These are phyloP conservation scores for Salix dunnii DNA, from an alignment of 345 rosid species.

Conservation along the genomic window DNA sequence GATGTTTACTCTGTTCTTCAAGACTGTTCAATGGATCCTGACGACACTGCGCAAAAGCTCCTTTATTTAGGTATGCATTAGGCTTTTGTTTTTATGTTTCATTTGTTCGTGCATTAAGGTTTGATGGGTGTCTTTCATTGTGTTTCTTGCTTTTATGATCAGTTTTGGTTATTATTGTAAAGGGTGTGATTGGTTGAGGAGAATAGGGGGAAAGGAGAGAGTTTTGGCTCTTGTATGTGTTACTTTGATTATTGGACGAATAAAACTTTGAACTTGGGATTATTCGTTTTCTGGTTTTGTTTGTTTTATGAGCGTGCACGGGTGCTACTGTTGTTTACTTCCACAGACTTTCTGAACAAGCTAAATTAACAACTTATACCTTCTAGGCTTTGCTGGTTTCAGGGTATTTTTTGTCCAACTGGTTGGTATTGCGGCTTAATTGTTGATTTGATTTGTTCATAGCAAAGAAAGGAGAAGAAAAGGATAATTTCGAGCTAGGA, in stretches of 20 bases:
- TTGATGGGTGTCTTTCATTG: neutral
- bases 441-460: neutral
- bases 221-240: neutral
- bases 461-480: neutral
- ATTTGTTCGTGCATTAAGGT: conserved; percentile 9
- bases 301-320: neutral
- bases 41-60: conserved; percentile 26
- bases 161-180: neutral
- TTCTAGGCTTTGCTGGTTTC: neutral
- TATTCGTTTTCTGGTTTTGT: neutral
- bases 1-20: conserved; percentile 25
- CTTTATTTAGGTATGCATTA: conserved; percentile 29
- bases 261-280: neutral
- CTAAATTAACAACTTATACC: neutral
- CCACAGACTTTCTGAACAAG: neutral
- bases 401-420: neutral
- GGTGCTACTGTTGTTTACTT: neutral
- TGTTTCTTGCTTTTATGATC: neutral
- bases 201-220: neutral
- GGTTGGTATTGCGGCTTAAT: neutral
- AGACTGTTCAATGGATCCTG: conserved; percentile 30
- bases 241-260: neutral
- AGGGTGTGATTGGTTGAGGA: conserved; percentile 1
- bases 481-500: neutral
- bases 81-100: conserved; percentile 1